Evolutionary conservation across 352 stramenopile genomes (phyloP), one percentile per base, ranked within the genome.

Genomic region (Pythium pyrilobum): DNA sequence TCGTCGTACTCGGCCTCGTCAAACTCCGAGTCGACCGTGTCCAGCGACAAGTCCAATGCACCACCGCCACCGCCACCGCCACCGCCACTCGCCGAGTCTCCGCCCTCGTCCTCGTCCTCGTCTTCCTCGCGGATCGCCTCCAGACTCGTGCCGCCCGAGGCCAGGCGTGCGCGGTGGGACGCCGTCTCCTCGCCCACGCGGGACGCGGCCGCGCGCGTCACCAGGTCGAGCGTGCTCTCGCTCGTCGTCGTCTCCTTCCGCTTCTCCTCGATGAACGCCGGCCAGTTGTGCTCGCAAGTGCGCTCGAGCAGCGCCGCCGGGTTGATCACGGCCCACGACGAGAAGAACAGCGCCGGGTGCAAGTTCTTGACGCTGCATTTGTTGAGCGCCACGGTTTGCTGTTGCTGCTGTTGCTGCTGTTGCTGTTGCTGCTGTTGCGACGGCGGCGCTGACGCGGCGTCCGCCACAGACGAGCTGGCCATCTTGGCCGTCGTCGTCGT

Each of bases 271-370:
- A 92, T 83, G 31, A 88, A 89, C 2, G 77, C 71, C 5, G 84
- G 84, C 74, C 80, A 91, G 43, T 94, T 94, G 58, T 94, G 84
- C 29, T 85, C 69, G 32, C 84, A 94, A 2, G 84, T 94, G n/a
- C 54, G 61, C 23, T 73, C 67, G 5, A 94, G 59, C 1, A 94
- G 64, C 2, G 57, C 74, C 9, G 65, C 67, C 5, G 84, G 84
- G 28, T 69, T 81, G 25, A 88, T 83, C 25, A 92, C 69, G 0
- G 84, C 84, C 84, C 84, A 94, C 8, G 79, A 89, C 18, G 84
- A 85, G 62, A 89, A 94, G 62, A 94, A 94, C 7, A 94, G 65
- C 27, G 81, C 75, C 5, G 84, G 84, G 21, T 94, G 84, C 20
- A 94, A 50, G 32, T 87, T 78, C 49, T 92, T 91, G 2, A 45